phyloP scores from a whole-genome alignment of 441 rosid genomes.

The Jatropha podagrica region DNA sequence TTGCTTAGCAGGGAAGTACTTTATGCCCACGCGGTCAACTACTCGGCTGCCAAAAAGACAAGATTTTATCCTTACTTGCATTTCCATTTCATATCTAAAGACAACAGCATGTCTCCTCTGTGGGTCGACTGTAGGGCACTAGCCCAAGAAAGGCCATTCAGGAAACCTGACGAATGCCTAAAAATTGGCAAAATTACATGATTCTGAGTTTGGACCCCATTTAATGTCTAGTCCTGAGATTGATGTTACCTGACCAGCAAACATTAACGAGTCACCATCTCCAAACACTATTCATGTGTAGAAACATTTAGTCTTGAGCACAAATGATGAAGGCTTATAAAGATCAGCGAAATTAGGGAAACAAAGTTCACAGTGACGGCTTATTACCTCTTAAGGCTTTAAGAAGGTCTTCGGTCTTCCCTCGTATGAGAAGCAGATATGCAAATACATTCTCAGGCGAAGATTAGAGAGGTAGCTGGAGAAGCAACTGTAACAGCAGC shows the following conservation, averaged over 20 bases:
- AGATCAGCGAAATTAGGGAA: not conserved
- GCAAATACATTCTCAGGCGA: conserved; percentile 89
- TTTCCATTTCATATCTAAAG: not conserved
- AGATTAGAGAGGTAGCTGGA: conserved; percentile 79
- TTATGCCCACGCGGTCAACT: conserved; percentile 71
- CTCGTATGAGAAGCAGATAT: conserved; percentile 76
- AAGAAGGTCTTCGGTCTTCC: conserved; percentile 53
- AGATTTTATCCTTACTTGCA: not conserved
- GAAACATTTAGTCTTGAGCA: too few relatives aligned
- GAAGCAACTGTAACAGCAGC: conserved; percentile 82
- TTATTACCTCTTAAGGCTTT: conserved; percentile 66
- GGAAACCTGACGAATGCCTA: not conserved
- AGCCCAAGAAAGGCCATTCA: not conserved
- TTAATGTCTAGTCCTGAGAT: not conserved
- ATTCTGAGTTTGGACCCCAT: not conserved
- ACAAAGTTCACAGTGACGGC: not conserved
- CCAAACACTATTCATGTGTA: too few relatives aligned
- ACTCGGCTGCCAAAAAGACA: conserved; percentile 35
- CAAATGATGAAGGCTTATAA: not conserved
- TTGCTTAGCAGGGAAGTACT: conserved; percentile 66
- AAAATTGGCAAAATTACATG: not conserved
- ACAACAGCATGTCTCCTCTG: too few relatives aligned
- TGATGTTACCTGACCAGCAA: not conserved
- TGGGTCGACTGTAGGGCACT: not conserved
- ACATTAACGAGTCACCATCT: not conserved